Base-by-base conservation (phyloP, 129 eudicot species). In the Dittrichia graveolens region DNA sequence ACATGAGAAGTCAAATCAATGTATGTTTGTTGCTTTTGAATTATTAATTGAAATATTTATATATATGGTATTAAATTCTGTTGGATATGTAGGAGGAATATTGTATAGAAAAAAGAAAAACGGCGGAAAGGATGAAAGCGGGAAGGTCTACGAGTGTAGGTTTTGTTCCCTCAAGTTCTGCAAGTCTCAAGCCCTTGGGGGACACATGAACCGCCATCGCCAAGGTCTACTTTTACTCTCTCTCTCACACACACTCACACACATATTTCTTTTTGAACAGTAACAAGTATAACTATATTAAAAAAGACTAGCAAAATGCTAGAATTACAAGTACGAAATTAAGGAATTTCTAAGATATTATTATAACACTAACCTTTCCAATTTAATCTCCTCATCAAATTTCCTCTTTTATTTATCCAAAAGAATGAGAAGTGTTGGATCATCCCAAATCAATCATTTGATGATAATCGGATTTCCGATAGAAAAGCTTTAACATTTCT, bases 151-250 rank as follows among this genome's bases (percentile, higher is more conserved):
- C n/a, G 98, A 93, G 77, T 93, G 98, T 83, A 93, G 98, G 82
- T 93, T 93, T 85, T 93, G 98, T 67, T 93, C 98, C 75, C 98
- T 93, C 78, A 89, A 87, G 86, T 93, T 93, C 80, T 85, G 96
- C 86, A 93, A 93, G 78, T 93, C 98, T 75, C 98, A 93, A 84
- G 96, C 98, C 60, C 98, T 93, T 69, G 98, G 98, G 68, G 98
- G 98, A 59, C 98, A 93, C 90, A 93, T 93, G 98, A 93, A 93
- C 85, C 98, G 96, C 95, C 98, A 93, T 84, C 98, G 98, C 79
- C 98, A 89, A 87, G 98, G 98, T 75, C 41, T 31, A 41, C 43
- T 44, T 7, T 14, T 62, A 52, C 69, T 49, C 31, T 60, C 68
- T 65, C 60, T 35, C 61, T 42, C 75, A 14, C 70, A 8, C 60